phyloP scores from a whole-genome alignment of 2,329 filamentous ascomycete species.

The Cucurbitaria berberidis region DNA sequence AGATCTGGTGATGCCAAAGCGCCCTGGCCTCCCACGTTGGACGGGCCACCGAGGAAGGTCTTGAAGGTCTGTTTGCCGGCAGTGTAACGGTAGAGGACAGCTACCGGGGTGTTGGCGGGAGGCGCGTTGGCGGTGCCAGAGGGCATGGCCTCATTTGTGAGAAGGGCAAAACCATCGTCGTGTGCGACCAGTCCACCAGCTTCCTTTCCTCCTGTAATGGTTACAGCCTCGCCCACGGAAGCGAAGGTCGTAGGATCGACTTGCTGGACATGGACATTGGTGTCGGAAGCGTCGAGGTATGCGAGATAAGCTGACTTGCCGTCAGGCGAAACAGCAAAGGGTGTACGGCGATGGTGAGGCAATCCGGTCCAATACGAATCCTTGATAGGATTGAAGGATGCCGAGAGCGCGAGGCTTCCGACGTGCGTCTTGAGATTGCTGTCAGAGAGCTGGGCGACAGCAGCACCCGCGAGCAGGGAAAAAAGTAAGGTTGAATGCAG shows the following conservation, averaged over 20 bases:
- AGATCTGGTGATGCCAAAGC: constrained; percentile 62
- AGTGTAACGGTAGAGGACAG: constrained; percentile 66
- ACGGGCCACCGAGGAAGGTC: constrained; percentile 65
- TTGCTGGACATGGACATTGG: constrained; percentile 63
- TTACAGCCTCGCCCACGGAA: constrained; percentile 59
- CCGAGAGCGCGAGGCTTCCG: constrained; percentile 56
- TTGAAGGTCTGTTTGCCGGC: constrained; percentile 63
- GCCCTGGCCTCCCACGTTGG: constrained; percentile 55
- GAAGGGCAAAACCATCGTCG: constrained; percentile 67
- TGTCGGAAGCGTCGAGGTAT: constrained; percentile 64
- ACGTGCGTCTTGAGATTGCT: constrained; percentile 52
- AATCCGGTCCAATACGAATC: constrained; percentile 67
- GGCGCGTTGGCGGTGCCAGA: constrained; percentile 59
- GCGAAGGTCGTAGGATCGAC: constrained; percentile 62
- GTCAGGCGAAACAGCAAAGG: constrained; percentile 65
- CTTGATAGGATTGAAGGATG: constrained; percentile 63
- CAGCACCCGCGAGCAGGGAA: constrained; percentile 42
- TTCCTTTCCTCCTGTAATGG: constrained; percentile 62
- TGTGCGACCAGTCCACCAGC: constrained; percentile 66
- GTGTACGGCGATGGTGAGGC: constrained; percentile 67
- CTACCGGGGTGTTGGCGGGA: constrained; percentile 57
- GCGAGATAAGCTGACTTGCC: constrained; percentile 65
- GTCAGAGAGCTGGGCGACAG: constrained; percentile 48
- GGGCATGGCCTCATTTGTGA: constrained; percentile 64
- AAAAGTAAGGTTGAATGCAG: constrained; percentile 40